Conservation (phyloP, 345 rosid genomes). For the Hypericum perforatum region DNA sequence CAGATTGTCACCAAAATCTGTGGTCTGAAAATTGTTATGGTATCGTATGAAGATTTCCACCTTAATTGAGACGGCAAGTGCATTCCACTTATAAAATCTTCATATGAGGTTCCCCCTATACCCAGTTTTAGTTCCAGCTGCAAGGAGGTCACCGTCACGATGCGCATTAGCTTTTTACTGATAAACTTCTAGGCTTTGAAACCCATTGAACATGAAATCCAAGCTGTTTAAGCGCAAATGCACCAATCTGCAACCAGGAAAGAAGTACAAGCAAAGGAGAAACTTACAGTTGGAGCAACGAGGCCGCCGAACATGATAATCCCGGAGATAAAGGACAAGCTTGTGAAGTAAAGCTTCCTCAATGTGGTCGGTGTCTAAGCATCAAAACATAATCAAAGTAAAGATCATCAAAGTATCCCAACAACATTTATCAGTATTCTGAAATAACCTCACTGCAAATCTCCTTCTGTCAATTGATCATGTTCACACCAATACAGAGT, state of each 20-base stretch:
- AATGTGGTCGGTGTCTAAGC: conserved; percentile 66
- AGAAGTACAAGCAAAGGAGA: neutral
- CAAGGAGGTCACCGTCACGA: conserved; percentile 4
- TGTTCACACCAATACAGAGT: too few species aligned
- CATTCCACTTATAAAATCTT: conserved; percentile 75
- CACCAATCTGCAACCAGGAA: neutral
- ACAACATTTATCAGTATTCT: neutral
- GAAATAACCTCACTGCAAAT: too few species aligned
- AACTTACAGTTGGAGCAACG: conserved; percentile 79
- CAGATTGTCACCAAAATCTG: conserved; percentile 1
- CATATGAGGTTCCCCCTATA: conserved; percentile 85
- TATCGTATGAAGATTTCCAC: conserved; percentile 23
- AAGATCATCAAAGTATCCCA: neutral
- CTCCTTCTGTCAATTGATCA: too few species aligned
- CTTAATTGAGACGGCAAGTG: conserved; percentile 85
- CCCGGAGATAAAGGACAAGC: conserved; percentile 59
- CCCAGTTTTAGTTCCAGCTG: conserved; percentile 92
- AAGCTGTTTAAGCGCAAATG: neutral
- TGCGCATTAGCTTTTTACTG: neutral
- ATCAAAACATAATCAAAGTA: conserved; percentile 6
- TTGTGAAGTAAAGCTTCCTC: conserved; percentile 75
- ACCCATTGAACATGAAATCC: neutral
- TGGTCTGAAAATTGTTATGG: too few species aligned
- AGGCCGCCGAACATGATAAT: conserved; percentile 84
- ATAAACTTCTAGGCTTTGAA: too few species aligned